phyloP scores from a whole-genome alignment of 371 early-diverging fungal genomes.

The Rozella allomycis region DNA sequence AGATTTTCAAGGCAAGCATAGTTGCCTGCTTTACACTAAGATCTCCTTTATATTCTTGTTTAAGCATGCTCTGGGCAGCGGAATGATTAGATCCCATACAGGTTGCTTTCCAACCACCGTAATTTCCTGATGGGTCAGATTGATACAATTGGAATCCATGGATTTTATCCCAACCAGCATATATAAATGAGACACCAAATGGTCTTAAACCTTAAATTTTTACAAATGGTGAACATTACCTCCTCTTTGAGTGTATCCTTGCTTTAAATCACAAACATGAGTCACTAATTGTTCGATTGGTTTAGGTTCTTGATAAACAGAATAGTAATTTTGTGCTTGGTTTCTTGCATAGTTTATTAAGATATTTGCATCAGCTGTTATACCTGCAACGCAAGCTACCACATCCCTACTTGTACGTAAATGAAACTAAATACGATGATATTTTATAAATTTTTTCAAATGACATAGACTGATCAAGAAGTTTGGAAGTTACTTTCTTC shows the following conservation, averaged over 20 bases:
- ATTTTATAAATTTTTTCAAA: constrained; percentile 82
- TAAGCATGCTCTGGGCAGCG: constrained; percentile 70
- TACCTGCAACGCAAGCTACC: constrained; percentile 91
- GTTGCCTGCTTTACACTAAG: constrained; percentile 51
- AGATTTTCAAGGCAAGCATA: constrained; percentile 66
- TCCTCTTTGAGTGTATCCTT: constrained; percentile 95
- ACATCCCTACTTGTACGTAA: constrained; percentile 38
- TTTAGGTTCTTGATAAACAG: constrained; percentile 66
- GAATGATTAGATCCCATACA: constrained; percentile 89
- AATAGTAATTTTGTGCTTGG: constrained; percentile 72
- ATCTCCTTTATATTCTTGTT: constrained; percentile 10
- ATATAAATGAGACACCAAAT: constrained; percentile 94
- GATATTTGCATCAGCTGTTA: constrained; percentile 92
- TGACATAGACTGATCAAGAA: constrained; percentile 57
- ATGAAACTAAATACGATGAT: not conserved
- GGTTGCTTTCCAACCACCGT: constrained; percentile 94
- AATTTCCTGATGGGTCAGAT: constrained; percentile 97
- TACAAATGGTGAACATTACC: constrained; percentile 20
- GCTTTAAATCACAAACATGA: constrained; percentile 83
- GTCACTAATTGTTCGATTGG: constrained; percentile 87
- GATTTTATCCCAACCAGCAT: constrained; percentile 79
- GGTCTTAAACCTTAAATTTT: constrained; percentile 60
- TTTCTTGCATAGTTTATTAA: constrained; percentile 74
- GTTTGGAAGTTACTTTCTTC: constrained; percentile 77
- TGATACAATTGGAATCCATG: constrained; percentile 89